Evolutionary conservation across 2,329 filamentous ascomycete genomes (phyloP), one percentile per base, ranked within the genome.

Genomic region (Fusarium xyrophilum): DNA sequence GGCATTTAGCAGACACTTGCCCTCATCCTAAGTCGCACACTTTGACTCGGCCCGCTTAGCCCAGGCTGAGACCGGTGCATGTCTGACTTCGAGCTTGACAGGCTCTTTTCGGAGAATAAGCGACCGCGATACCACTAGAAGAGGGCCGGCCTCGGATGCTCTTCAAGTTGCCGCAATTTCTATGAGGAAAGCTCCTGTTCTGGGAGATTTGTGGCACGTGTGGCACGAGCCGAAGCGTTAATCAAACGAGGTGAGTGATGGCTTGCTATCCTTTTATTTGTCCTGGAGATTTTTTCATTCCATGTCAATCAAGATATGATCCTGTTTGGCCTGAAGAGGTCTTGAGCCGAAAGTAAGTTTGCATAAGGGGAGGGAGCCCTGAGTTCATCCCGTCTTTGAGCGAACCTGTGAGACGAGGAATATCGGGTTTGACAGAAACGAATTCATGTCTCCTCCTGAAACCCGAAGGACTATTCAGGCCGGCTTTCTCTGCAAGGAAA

Each of bases 11-110:
- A 60, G 44, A 47, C 63, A 53, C 44, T 30, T 36, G 53, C 61
- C 36, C 63, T 57, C 60, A 56, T 27, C 35, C 58, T 48, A 38
- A 40, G 71, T 71, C 66, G 68, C 53, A 71, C 70, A 62, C 57
- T 58, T 68, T 70, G 73, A 74, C 73, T 74, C 73, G 73, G 73
- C 68, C 73, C 71, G 73, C 68, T 55, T 55, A 67, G 62, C 65
- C 59, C 68, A 68, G 65, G 58, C 65, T 63, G 55, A 59, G 65
- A 61, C 65, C 63, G 59, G 63, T 63, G 63, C 56, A 70, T 71
- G 72, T 73, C 72, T 70, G 71, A 72, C 67, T 73, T 74, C 72
- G 72, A 74, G 68, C 61, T 62, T 67, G 68, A 68, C 71, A 73
- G 62, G 62, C 59, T 66, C 69, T 59, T 62, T 68, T 70, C 71